A percentile compares a stretch with the other conserved stretches of the same genome.
Conservation (phyloP, 345 rosid species). For the Gossypium arboreum region DNA sequence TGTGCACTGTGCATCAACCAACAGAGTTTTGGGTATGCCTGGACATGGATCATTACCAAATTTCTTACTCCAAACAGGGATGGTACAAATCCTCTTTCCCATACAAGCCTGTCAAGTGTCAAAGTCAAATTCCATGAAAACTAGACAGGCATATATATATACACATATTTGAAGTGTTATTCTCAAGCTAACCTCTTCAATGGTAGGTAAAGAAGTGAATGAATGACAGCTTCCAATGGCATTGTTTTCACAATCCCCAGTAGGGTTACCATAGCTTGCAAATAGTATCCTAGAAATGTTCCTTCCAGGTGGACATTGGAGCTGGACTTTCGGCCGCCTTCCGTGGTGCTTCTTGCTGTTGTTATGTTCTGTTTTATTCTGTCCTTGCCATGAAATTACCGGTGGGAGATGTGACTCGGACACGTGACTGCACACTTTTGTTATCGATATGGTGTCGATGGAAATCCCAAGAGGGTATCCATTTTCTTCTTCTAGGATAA, state of each 20-base stretch:
- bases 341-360: background rate
- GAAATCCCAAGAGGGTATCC: slow-evolving; percentile 49
- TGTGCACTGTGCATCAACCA: slow-evolving; percentile 56
- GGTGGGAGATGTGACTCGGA: slow-evolving; percentile 22
- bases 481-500: slow-evolving; percentile 51
- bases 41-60: slow-evolving; percentile 53
- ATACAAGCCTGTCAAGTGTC: slow-evolving; percentile 46
- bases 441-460: slow-evolving; percentile 36
- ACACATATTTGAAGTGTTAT: no score
- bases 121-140: background rate
- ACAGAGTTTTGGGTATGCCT: slow-evolving; percentile 42
- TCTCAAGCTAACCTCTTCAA: slow-evolving; percentile 38
- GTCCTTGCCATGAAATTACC: slow-evolving; percentile 27
- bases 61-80: slow-evolving; percentile 33
- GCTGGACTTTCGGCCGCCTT: slow-evolving; percentile 23
- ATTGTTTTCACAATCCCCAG: slow-evolving; percentile 25
- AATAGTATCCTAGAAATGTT: slow-evolving; percentile 28
- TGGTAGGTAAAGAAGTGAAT: slow-evolving; percentile 30
- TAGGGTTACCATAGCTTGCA: slow-evolving; percentile 31
- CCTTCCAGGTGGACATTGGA: slow-evolving; percentile 23
- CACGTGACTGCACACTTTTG: slow-evolving; percentile 30
- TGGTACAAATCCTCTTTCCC: slow-evolving; percentile 41
- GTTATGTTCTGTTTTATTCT: slow-evolving; percentile 1
- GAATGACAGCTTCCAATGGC: slow-evolving; percentile 50
- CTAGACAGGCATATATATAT: background rate